Evolutionary conservation across 2,329 filamentous ascomycete species (phyloP).

Genomic region (Aureobasidium namibiae): DNA sequence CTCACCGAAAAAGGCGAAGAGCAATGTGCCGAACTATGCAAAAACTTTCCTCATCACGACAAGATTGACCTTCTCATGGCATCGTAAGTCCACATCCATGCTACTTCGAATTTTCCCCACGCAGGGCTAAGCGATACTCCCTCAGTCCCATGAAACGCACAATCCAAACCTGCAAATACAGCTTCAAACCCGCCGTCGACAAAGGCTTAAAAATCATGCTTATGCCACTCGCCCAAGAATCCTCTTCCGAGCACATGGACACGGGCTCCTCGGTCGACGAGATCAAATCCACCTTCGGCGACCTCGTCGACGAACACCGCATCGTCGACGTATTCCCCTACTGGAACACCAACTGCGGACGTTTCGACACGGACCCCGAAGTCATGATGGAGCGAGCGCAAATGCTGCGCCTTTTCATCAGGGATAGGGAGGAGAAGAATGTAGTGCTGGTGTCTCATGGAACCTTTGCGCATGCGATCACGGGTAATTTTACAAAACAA

Average conservation of each 20-base stretch:
- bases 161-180: conserved; percentile 64
- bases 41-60: conserved; percentile 56
- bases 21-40: conserved; percentile 60
- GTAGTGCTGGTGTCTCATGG: conserved; percentile 75
- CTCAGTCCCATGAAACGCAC: conserved; percentile 64
- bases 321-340: conserved; percentile 37
- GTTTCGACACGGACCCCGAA: conserved; percentile 36
- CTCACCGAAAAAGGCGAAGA: conserved; percentile 65
- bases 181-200: conserved; percentile 54
- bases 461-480: conserved; percentile 75
- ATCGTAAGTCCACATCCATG: conserved; percentile 36
- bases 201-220: conserved; percentile 50
- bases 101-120: not conserved
- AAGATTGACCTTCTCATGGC: conserved; percentile 63
- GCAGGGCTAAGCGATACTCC: not conserved
- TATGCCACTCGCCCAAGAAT: conserved; percentile 71
- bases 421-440: conserved; percentile 48
- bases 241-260: conserved; percentile 66
- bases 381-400: conserved; percentile 55
- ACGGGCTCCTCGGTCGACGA: conserved; percentile 52
- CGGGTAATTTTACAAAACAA: conserved; percentile 63
- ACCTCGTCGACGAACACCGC: conserved; percentile 53
- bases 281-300: conserved; percentile 55
- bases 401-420: conserved; percentile 51
- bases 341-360: conserved; percentile 62